Base-by-base conservation (phyloP, 257 asterid species). In the Cynanchum wilfordii region DNA sequence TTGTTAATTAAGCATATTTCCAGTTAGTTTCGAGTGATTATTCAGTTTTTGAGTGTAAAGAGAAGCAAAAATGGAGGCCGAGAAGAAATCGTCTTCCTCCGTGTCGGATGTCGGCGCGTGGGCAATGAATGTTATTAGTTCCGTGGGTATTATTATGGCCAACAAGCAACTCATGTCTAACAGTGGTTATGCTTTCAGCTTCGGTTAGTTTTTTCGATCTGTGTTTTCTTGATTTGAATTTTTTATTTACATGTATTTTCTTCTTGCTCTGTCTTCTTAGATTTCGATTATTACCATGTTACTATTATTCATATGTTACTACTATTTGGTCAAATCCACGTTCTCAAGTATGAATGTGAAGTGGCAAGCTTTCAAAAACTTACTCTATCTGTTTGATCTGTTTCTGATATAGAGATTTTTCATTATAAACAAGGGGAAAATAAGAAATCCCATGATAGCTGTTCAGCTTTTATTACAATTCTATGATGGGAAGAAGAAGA, bases 51-150 rank as follows among this genome's bases (percentile, higher is more conserved):
- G 44, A 55, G 60, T 20, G 70, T 47, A 22, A 67, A 33, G 5
- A 33, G 4, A 33, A 30, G 2, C 33, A 30, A 30, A 68, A 57
- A 93, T 93, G 98, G 98, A 91, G 86, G 78, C 66, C 50, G 96
- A 84, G 76, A 93, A 85, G 88, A 91, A 89, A 84, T n/a, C 80
- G 19, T 63, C 80, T 19, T 63, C 94, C 33, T 76, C 83, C 20
- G 96, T 93, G 45, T 93, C 98, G 12, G 93, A 93, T 81, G 86
- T 89, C 51, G 97, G 98, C 20, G 98, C 98, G 66, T 93, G 98
- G 98, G 98, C 89, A 42, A 93, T 93, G 98, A 93, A 93, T 75
- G 92, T 93, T 15, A 67, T 93, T 77, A 93, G 98, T 66, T 93
- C 98, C 5, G 98, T 93, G 17, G 98, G 98, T 55, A 89, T 93